These are phyloP conservation scores for Aspergillus piperis DNA, from an alignment of 2,329 filamentous ascomycete species.

Conservation along the genomic window DNA sequence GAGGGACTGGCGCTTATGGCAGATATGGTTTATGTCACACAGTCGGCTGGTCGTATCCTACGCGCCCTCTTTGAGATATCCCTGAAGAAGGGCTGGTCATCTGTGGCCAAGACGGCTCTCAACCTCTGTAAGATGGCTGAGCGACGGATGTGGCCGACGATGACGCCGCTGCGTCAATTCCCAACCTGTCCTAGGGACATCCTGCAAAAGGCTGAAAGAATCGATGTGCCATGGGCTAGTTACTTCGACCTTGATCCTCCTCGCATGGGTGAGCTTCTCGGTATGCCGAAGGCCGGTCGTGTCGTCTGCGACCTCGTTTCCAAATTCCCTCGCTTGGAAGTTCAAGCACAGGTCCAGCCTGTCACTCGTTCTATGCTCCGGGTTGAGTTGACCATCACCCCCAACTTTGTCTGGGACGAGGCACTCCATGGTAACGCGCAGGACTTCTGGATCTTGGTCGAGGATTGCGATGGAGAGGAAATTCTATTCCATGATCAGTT, in stretches of 20 bases:
- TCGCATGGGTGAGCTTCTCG: conserved; percentile 90
- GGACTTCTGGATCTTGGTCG: conserved; percentile 95
- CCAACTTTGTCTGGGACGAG: conserved; percentile 96
- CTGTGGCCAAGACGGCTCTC: conserved; percentile 86
- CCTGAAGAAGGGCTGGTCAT: conserved; percentile 95
- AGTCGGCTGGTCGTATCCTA: conserved; percentile 93
- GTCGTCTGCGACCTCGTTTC: conserved; percentile 82
- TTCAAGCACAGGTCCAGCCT: conserved; percentile 91
- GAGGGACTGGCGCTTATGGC: conserved; percentile 96
- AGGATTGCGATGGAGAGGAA: conserved; percentile 96
- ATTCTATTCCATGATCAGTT: conserved; percentile 95
- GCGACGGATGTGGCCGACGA: conserved; percentile 99
- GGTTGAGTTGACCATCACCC: conserved; percentile 85
- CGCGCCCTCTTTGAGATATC: conserved; percentile 95
- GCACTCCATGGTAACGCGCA: conserved; percentile 83
- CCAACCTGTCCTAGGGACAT: conserved; percentile 79
- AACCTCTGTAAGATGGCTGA: conserved; percentile 99
- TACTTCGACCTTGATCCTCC: conserved; percentile 97
- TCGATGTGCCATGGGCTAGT: conserved; percentile 88
- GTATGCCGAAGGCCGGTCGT: conserved; percentile 83
- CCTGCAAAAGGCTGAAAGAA: conserved; percentile 87
- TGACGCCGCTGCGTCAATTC: conserved; percentile 94
- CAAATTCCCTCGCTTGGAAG: conserved; percentile 89
- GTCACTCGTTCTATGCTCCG: conserved; percentile 92
- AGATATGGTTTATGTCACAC: conserved; percentile 97